phyloP scores from a whole-genome alignment of 805 yeast species.

The Yarrowia deformans region DNA sequence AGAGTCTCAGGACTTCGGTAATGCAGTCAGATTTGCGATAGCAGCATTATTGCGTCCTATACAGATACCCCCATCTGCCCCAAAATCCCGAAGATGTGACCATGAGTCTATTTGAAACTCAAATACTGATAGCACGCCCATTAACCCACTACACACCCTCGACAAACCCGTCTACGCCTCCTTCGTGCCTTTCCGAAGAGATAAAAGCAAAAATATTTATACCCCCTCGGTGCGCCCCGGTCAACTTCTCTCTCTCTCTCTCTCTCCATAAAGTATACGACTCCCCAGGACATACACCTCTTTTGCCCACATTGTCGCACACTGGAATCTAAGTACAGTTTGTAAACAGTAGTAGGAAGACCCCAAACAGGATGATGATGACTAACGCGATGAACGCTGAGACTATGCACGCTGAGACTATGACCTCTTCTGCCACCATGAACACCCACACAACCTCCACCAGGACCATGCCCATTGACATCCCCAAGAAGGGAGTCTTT shows the following conservation, averaged over 20 bases:
- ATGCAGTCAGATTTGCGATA: neutral
- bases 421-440: neutral
- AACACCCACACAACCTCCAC: neutral
- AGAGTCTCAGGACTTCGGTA: neutral
- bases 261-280: conserved; percentile 12
- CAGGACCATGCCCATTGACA: conserved; percentile 13
- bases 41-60: neutral
- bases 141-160: conserved; percentile 9
- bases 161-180: conserved; percentile 17
- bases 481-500: neutral
- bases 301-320: conserved; percentile 36
- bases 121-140: conserved; percentile 14
- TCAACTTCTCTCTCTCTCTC: neutral
- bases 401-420: neutral
- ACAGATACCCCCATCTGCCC: neutral
- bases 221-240: conserved; percentile 18
- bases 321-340: conserved; percentile 34
- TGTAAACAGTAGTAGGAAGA: conserved; percentile 33
- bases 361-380: conserved; percentile 17
- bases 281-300: conserved; percentile 27
- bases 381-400: conserved; percentile 21
- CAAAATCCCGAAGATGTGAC: neutral
- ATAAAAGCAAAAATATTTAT: conserved; percentile 28
- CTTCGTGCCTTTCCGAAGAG: conserved; percentile 32
- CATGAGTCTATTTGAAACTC: neutral